A percentile compares a stretch with the other conserved stretches of the same genome.
phyloP scores from a whole-genome alignment of 352 stramenopile genomes.

The Pythium graminicola region DNA sequence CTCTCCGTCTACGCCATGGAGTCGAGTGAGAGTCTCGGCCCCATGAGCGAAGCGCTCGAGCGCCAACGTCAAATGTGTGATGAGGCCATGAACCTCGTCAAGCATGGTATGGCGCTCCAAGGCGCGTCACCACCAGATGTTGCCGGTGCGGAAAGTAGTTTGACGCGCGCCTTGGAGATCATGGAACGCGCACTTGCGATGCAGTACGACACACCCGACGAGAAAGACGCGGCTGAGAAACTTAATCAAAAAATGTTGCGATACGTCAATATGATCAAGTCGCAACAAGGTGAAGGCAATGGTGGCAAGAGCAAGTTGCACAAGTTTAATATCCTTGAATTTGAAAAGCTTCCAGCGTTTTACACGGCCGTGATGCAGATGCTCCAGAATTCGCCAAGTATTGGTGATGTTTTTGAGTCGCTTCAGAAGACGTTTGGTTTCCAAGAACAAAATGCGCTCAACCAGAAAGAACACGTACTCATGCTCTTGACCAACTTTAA shows the following conservation, averaged over 20 bases:
- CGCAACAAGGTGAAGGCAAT: conserved; percentile 25
- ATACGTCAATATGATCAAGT: conserved; percentile 48
- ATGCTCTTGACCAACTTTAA: conserved; percentile 42
- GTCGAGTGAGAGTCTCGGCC: conserved; percentile 20
- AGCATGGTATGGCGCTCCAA: conserved; percentile 30
- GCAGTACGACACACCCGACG: conserved; percentile 27
- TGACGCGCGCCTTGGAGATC: conserved; percentile 30
- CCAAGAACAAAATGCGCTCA: conserved; percentile 60
- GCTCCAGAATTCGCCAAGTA: conserved; percentile 22
- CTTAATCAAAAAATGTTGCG: conserved; percentile 42
- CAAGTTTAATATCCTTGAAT: conserved; percentile 40
- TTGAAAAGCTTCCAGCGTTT: conserved; percentile 30
- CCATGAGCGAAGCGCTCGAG: conserved; percentile 31
- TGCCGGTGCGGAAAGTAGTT: conserved; percentile 19
- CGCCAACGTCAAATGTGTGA: conserved; percentile 36
- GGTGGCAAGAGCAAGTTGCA: conserved; percentile 16
- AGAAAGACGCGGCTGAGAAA: conserved; percentile 25
- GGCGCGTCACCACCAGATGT: conserved; percentile 22
- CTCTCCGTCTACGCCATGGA: conserved; percentile 4
- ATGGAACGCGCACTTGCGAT: conserved; percentile 33
- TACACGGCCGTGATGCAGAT: conserved; percentile 32
- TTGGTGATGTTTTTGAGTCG: conserved; percentile 62
- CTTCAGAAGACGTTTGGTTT: conserved; percentile 91
- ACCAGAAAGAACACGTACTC: conserved; percentile 40
- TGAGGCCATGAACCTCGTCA: conserved; percentile 33